These are phyloP conservation scores for Cicer yamashitae DNA, from an alignment of 306 rosid species.

Conservation along the genomic window DNA sequence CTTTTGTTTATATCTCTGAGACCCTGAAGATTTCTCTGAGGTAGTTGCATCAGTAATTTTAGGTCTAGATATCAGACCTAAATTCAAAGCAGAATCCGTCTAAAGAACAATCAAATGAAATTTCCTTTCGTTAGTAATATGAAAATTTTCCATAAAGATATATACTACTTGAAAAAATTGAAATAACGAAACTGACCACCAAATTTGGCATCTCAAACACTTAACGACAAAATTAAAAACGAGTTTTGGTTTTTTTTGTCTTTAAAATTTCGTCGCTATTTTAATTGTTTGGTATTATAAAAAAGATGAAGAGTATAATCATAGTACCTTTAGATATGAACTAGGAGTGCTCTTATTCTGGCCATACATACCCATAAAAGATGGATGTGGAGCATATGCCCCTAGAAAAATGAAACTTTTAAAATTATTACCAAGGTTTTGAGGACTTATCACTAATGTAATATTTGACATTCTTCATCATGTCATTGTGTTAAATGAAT, in stretches of 20 bases:
- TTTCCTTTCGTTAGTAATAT: too few species aligned
- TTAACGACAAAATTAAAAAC: too few species aligned
- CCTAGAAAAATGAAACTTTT: background rate
- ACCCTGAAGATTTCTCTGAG: background rate
- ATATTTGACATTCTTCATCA: background rate
- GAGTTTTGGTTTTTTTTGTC: background rate
- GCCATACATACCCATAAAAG: slow-evolving; percentile 6
- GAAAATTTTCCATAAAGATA: too few species aligned
- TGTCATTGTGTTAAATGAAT: background rate
- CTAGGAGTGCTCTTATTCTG: background rate
- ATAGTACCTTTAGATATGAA: slow-evolving; percentile 23
- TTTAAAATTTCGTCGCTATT: background rate
- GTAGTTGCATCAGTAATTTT: background rate
- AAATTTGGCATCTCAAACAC: too few species aligned
- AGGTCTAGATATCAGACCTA: background rate
- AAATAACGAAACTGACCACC: too few species aligned
- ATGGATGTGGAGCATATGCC: background rate
- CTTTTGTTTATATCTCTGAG: background rate
- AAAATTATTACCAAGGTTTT: background rate
- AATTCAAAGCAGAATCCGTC: slow-evolving; percentile 2
- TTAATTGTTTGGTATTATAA: background rate
- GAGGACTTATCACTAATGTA: background rate
- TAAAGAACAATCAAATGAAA: background rate
- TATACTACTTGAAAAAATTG: too few species aligned
- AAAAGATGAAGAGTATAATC: background rate